A percentile compares a stretch with the other conserved stretches of the same genome.
Evolutionary conservation across 257 asterid genomes (phyloP).

Genomic region (Solanum bulbocastanum): DNA sequence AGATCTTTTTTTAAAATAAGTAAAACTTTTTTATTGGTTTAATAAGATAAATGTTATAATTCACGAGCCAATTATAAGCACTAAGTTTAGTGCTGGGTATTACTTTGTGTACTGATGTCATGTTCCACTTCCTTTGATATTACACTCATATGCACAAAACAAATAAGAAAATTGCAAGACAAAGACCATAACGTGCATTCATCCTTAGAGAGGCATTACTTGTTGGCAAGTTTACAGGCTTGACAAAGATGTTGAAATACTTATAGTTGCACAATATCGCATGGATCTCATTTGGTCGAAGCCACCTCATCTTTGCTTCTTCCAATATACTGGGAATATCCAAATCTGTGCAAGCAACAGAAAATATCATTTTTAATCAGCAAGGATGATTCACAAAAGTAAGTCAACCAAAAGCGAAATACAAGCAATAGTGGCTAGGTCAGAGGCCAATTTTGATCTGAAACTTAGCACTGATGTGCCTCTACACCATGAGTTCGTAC

Average conservation of each 20-base stretch:
- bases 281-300: slow-evolving; percentile 90
- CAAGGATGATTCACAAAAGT: neutral
- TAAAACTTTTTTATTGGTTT: neutral
- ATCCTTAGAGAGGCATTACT: slow-evolving; percentile 36
- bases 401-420: neutral
- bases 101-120: neutral
- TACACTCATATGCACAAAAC: neutral
- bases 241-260: slow-evolving; percentile 63
- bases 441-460: neutral
- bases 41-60: neutral
- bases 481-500: neutral
- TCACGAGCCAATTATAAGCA: neutral
- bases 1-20: neutral
- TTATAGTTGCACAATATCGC: slow-evolving; percentile 78
- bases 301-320: slow-evolving; percentile 91
- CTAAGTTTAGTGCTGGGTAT: neutral
- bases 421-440: neutral
- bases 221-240: slow-evolving; percentile 78
- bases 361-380: neutral
- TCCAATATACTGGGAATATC: slow-evolving; percentile 51
- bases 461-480: neutral
- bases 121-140: neutral
- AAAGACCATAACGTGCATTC: neutral
- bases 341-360: slow-evolving; percentile 51
- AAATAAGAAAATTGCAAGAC: neutral